These are phyloP conservation scores for Scedosporium apiospermum DNA, from an alignment of 2,329 filamentous ascomycete species.

Conservation along the genomic window DNA sequence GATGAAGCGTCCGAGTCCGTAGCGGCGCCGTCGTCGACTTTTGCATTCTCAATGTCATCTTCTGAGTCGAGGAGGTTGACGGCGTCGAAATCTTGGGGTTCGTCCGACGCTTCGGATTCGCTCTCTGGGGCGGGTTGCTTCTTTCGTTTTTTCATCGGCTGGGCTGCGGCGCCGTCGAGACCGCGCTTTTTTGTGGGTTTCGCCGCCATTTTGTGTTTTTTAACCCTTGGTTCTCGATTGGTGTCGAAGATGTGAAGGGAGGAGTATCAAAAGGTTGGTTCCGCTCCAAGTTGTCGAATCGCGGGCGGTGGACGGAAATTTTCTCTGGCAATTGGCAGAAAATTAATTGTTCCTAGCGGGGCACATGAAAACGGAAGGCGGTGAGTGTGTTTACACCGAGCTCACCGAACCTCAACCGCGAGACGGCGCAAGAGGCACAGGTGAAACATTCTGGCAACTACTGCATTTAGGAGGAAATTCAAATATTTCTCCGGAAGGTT, in stretches of 20 bases:
- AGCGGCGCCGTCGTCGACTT: slow-evolving; percentile 37
- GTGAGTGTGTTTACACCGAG: neutral
- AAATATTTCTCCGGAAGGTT: too few species aligned
- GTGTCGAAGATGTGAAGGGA: neutral
- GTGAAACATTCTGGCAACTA: too few species aligned
- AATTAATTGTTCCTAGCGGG: neutral
- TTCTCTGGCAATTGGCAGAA: slow-evolving; percentile 6
- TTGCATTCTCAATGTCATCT: slow-evolving; percentile 44
- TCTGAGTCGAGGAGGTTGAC: slow-evolving; percentile 48
- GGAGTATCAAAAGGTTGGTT: neutral
- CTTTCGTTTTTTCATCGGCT: slow-evolving; percentile 40
- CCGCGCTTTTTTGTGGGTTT: slow-evolving; percentile 22
- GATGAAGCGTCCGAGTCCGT: slow-evolving; percentile 25
- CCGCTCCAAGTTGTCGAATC: neutral
- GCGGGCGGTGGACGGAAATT: slow-evolving; percentile 5
- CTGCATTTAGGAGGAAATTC: too few species aligned
- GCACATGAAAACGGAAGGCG: neutral
- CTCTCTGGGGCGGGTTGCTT: slow-evolving; percentile 40
- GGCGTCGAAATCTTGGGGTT: slow-evolving; percentile 34
- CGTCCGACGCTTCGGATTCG: slow-evolving; percentile 34
- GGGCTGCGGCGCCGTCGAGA: slow-evolving; percentile 21
- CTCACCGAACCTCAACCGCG: neutral
- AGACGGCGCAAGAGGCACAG: neutral
- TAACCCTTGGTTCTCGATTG: neutral
- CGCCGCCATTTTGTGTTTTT: slow-evolving; percentile 16